phyloP scores from a whole-genome alignment of 345 rosid species.

The Populus euphratica region DNA sequence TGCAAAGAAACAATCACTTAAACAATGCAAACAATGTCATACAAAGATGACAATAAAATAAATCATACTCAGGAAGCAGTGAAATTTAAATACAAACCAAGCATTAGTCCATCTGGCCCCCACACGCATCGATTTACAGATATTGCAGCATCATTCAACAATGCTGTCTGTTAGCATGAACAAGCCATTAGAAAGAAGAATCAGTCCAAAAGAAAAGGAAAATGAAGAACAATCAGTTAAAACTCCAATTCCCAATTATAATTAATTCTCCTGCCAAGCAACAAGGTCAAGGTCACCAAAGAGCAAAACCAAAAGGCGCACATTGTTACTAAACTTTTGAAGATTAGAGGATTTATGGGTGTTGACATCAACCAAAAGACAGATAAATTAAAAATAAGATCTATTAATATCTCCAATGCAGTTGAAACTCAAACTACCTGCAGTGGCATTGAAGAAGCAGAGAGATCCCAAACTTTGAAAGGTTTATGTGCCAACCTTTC shows the following conservation, averaged over 20 bases:
- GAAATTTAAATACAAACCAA: conserved; percentile 34
- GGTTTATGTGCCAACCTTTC: conserved; percentile 38
- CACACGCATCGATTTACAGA: conserved; percentile 61
- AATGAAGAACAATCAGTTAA: too few relatives aligned
- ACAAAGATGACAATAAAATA: not conserved
- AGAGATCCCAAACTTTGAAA: conserved; percentile 49
- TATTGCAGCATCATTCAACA: conserved; percentile 52
- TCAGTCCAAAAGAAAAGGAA: not conserved
- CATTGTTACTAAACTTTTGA: not conserved
- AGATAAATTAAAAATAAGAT: not conserved
- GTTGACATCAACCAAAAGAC: conserved; percentile 3
- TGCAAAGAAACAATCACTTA: conserved; percentile 13
- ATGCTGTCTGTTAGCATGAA: conserved; percentile 36
- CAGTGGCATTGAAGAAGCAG: conserved; percentile 29
- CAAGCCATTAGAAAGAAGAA: not conserved
- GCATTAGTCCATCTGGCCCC: conserved; percentile 60
- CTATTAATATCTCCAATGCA: not conserved
- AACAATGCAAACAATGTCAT: not conserved
- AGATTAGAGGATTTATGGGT: not conserved
- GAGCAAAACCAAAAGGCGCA: conserved; percentile 1
- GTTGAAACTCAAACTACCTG: conserved; percentile 30
- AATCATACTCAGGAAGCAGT: not conserved
- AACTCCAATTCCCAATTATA: not conserved
- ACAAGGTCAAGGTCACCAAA: not conserved
- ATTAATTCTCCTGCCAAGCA: not conserved